Evolutionary conservation across 257 asterid species (phyloP), one percentile per base, ranked within the genome.

Genomic region (Apocynum venetum): DNA sequence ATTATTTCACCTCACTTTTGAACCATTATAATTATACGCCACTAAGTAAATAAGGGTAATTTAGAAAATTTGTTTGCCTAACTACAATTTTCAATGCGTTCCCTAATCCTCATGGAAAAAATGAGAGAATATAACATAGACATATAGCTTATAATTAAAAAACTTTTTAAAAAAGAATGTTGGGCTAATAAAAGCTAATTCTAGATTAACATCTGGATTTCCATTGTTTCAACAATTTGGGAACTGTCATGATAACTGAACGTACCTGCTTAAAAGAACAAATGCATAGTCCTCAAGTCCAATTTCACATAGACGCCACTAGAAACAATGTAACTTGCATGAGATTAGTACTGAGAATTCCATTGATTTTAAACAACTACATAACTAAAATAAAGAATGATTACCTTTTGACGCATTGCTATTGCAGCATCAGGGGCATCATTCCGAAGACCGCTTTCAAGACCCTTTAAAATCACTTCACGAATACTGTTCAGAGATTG

Each of bases 271-370:
- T 80, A 93, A 80, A 80, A 96, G 98, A 85, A 93, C 94, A 82
- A 96, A 96, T 20, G 96, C 90, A 79, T 95, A 95, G 89, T 91
- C 99, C 88, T 95, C 98, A 19, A 95, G 96, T 61, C 99, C 97
- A 76, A 96, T 89, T 91, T 96, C 99, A 77, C 91, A 90, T 73
- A 96, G 97, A n/a, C 99, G 97, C 98, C 99, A 96, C 99, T 96
- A 88, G 87, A 19, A 75, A 57, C 76, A 57, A 76, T 41, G 75
- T 73, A 35, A 75, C 77, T 72, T 44, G 68, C 49, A 64, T 59
- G 70, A 67, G 61, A 77, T 78, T 56, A 78, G 47, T 72, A 41
- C 77, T 14, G 49, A 66, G 73, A 67, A 51, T 57, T 53, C n/a
- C 31, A 56, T 43, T 68, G 73, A 31, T 78, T 60, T 73, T 7